A percentile compares a stretch with the other conserved stretches of the same genome.
phyloP scores from a whole-genome alignment of 1,284 basidiomycete species.

The Apiotrichum porosum region DNA sequence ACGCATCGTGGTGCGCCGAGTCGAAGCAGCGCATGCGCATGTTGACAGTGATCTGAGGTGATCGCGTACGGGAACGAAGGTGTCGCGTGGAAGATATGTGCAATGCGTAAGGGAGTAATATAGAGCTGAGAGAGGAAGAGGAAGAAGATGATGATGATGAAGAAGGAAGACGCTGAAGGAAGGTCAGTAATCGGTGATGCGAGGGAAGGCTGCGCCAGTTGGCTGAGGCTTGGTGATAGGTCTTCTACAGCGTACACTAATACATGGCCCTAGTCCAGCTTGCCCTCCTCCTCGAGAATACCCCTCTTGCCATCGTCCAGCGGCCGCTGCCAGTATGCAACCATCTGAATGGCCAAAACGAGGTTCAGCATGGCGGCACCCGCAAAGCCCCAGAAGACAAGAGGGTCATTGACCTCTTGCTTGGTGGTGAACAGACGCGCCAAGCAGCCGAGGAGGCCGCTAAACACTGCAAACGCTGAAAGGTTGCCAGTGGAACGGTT shows the following conservation, averaged over 20 bases:
- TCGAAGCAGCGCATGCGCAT: constrained; percentile 10
- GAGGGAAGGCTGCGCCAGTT: no score
- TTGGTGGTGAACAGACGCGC: constrained; percentile 85
- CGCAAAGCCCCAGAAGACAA: constrained; percentile 74
- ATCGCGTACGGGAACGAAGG: background rate
- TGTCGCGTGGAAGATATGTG: background rate
- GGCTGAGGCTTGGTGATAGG: no score
- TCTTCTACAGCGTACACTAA: no score
- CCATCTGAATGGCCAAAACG: constrained; percentile 73
- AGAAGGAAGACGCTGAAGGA: no score
- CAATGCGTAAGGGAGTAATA: background rate
- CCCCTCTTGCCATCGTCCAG: constrained; percentile 4
- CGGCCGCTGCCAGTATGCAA: constrained; percentile 66
- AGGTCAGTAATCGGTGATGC: no score
- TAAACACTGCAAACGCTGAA: constrained; percentile 77
- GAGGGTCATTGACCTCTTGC: constrained; percentile 72
- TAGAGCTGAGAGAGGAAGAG: background rate
- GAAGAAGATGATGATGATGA: background rate
- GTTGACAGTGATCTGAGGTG: no score
- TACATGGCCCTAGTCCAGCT: background rate
- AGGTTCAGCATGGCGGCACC: constrained; percentile 73
- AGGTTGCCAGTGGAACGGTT: constrained; percentile 79
- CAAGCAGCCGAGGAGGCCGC: constrained; percentile 71
- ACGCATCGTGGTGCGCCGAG: background rate
- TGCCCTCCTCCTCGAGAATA: background rate